phyloP scores from a whole-genome alignment of 2,329 filamentous ascomycete species.

The Exophiala spinifera region DNA sequence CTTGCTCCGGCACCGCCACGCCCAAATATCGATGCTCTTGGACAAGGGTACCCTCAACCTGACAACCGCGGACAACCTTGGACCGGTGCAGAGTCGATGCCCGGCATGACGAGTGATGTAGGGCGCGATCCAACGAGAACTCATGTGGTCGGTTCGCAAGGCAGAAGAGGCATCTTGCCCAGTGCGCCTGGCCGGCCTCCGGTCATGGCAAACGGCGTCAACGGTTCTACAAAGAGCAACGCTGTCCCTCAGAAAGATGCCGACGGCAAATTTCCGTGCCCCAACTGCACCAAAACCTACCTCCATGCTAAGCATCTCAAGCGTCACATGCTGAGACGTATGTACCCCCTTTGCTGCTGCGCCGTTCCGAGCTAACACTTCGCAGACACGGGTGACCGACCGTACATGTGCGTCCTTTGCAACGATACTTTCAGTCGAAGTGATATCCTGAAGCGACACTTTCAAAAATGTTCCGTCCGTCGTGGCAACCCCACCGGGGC shows the following conservation, averaged over 20 bases:
- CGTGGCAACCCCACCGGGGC: conserved; percentile 93
- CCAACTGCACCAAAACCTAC: conserved; percentile 97
- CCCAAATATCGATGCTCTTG: conserved; percentile 63
- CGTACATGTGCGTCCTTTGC: conserved; percentile 97
- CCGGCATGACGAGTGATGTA: conserved; percentile 39
- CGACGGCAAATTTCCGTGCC: conserved; percentile 96
- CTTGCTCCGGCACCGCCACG: conserved; percentile 68
- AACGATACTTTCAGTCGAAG: conserved; percentile 97
- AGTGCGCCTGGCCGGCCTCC: conserved; percentile 83
- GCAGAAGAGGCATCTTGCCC: conserved; percentile 83
- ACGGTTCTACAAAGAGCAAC: conserved; percentile 69
- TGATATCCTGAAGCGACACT: conserved; percentile 97
- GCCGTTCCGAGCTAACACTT: conserved; percentile 34
- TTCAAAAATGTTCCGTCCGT: conserved; percentile 97
- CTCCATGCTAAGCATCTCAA: conserved; percentile 96
- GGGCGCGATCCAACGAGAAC: conserved; percentile 53
- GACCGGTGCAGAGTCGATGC: conserved; percentile 40
- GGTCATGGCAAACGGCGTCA: conserved; percentile 62
- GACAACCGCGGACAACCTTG: conserved; percentile 47
- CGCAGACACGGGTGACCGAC: conserved; percentile 90
- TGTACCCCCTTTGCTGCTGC: conserved; percentile 43
- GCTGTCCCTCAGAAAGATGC: conserved; percentile 91
- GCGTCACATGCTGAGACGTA: conserved; percentile 91
- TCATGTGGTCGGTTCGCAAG: conserved; percentile 93
- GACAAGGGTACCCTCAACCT: conserved; percentile 57